Conservation (phyloP, 2,329 filamentous ascomycete species). For the Teratosphaeria nubilosa region DNA sequence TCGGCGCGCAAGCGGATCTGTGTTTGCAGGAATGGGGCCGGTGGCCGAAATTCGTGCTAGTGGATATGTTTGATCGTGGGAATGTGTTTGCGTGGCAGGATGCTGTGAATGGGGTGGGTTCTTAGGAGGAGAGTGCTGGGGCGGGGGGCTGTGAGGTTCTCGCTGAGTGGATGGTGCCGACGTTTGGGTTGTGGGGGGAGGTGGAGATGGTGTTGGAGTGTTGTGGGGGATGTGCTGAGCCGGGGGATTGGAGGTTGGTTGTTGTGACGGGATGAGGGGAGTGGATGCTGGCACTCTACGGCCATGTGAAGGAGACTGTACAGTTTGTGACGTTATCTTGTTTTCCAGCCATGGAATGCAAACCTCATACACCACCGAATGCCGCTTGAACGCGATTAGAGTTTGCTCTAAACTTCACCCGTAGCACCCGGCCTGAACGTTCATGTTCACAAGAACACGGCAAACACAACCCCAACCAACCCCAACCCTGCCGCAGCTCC, state of each 20-base stretch:
- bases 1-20: constrained; percentile 31
- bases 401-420: too few species aligned
- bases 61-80: constrained; percentile 34
- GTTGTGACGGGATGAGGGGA: too few species aligned
- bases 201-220: background rate
- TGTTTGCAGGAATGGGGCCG: constrained; percentile 31
- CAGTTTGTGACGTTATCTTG: too few species aligned
- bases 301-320: too few species aligned
- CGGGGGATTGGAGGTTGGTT: background rate
- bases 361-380: too few species aligned
- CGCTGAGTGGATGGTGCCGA: background rate
- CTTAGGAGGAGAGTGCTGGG: background rate
- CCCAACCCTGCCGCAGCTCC: background rate
- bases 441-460: background rate
- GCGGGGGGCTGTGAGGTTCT: background rate
- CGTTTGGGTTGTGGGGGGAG: background rate
- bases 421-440: too few species aligned
- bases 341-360: too few species aligned
- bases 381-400: too few species aligned
- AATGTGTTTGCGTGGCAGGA: constrained; percentile 33
- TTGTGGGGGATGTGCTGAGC: background rate
- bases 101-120: constrained; percentile 26
- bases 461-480: background rate
- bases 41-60: constrained; percentile 33
- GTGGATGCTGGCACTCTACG: too few species aligned